Evolutionary conservation across 805 yeast genomes (phyloP).

Genomic region (Candida tammaniensis): DNA sequence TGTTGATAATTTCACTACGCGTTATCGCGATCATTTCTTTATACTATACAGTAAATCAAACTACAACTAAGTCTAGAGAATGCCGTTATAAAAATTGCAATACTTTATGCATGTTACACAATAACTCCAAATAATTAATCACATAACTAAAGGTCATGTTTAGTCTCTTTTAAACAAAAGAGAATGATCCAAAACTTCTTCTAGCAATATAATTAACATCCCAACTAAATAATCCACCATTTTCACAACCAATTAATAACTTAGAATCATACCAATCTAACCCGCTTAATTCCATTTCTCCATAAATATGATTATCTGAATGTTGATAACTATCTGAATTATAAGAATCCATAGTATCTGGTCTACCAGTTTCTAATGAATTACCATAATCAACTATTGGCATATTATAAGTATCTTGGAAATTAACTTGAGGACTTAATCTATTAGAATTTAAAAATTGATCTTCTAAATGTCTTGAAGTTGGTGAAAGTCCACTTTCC

Average conservation of each 20-base stretch:
- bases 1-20: slow-evolving; percentile 7
- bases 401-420: slow-evolving; percentile 7
- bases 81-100: too few species aligned
- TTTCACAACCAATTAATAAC: slow-evolving; percentile 39
- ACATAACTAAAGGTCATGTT: too few species aligned
- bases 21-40: slow-evolving; percentile 1
- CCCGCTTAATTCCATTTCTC: slow-evolving; percentile 44
- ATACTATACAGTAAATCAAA: too few species aligned
- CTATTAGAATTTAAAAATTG: slow-evolving; percentile 3
- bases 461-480: background rate
- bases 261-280: slow-evolving; percentile 33
- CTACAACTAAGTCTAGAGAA: too few species aligned
- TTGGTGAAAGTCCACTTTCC: background rate
- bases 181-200: slow-evolving; percentile 37
- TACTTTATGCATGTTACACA: too few species aligned
- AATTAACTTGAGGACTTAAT: too few species aligned
- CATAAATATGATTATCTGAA: slow-evolving; percentile 33
- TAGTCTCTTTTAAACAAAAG: slow-evolving; percentile 32
- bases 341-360: slow-evolving; percentile 1
- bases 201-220: slow-evolving; percentile 37
- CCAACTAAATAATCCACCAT: slow-evolving; percentile 40
- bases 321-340: slow-evolving; percentile 30
- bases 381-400: slow-evolving; percentile 1
- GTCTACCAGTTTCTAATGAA: background rate
- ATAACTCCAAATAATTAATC: too few species aligned